These are phyloP conservation scores for Kalmanozyma brasiliensis DNA, from an alignment of 1,284 basidiomycete genomes.

Conservation along the genomic window DNA sequence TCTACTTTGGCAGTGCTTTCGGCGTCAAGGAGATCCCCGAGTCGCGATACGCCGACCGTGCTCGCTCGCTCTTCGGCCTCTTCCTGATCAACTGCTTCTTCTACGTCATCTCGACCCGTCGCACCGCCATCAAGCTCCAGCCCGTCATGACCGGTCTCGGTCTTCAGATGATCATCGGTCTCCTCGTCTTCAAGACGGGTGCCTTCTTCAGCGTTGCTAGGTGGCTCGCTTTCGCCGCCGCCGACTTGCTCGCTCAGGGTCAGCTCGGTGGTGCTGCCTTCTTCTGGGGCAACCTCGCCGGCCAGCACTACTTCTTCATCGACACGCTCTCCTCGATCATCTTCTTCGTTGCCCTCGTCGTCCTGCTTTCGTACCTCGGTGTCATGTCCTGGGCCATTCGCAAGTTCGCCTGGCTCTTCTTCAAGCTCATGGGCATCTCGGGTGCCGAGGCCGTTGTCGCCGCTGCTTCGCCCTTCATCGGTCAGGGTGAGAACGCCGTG, in stretches of 20 bases:
- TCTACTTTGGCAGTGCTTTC: conserved; percentile 59
- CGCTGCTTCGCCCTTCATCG: conserved; percentile 88
- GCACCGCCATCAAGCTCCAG: conserved; percentile 51
- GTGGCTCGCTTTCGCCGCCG: conserved; percentile 60
- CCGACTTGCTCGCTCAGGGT: conserved; percentile 59
- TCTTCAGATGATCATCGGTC: conserved; percentile 62
- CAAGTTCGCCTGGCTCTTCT: conserved; percentile 85
- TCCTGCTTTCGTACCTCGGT: conserved; percentile 72
- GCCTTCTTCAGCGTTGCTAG: conserved; percentile 55
- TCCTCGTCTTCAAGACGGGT: conserved; percentile 64
- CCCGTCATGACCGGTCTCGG: conserved; percentile 59
- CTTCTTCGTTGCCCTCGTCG: conserved; percentile 74
- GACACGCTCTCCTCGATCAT: conserved; percentile 73
- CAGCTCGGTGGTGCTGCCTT: conserved; percentile 59
- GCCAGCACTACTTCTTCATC: conserved; percentile 61
- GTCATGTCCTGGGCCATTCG: conserved; percentile 59
- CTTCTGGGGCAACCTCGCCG: conserved; percentile 55
- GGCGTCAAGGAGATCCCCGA: conserved; percentile 54
- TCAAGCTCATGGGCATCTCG: conserved; percentile 77
- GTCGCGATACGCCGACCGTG: conserved; percentile 52
- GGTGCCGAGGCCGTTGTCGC: conserved; percentile 92
- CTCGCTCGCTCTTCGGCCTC: conserved; percentile 57
- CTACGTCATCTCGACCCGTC: conserved; percentile 51
- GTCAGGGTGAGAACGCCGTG: conserved; percentile 69
- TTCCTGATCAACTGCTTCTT: conserved; percentile 58